These are phyloP conservation scores for Fraxinus angustifolia DNA, from an alignment of 305 asterid species.

Conservation along the genomic window DNA sequence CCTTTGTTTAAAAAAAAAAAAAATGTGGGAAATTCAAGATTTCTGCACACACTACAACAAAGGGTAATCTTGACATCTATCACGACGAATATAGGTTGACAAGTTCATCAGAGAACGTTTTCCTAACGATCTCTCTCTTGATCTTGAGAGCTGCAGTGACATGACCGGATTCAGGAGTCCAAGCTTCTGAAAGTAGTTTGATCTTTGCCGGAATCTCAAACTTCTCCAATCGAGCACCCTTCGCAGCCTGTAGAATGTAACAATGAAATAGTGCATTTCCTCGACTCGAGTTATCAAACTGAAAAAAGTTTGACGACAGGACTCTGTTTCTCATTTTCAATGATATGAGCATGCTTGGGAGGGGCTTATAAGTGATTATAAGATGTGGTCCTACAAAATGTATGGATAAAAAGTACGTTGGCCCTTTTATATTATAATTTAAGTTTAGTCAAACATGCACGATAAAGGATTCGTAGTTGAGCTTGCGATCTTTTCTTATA, in stretches of 20 bases:
- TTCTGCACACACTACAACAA: neutral
- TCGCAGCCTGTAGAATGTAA: constrained; percentile 35
- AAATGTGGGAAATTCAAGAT: neutral
- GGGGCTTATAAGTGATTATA: neutral
- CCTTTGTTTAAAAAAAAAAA: neutral
- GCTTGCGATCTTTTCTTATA: neutral
- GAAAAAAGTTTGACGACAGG: neutral
- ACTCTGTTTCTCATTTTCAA: neutral
- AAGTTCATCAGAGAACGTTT: constrained; percentile 42
- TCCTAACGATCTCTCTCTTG: constrained; percentile 45
- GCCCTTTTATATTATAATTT: neutral
- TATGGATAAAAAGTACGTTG: neutral
- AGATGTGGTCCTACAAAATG: neutral
- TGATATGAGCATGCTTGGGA: neutral
- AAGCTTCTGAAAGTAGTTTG: constrained; percentile 38
- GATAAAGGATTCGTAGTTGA: neutral
- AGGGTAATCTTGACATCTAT: neutral
- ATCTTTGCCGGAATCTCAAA: constrained; percentile 51
- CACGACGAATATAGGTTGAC: constrained; percentile 30
- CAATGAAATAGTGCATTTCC: neutral
- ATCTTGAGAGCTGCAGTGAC: constrained; percentile 52
- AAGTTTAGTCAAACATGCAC: neutral
- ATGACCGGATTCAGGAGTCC: constrained; percentile 55
- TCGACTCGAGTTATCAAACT: neutral
- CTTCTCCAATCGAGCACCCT: constrained; percentile 40